Evolutionary conservation across 139 green algal species (phyloP).

Genomic region (Desmodesmus armatus): DNA sequence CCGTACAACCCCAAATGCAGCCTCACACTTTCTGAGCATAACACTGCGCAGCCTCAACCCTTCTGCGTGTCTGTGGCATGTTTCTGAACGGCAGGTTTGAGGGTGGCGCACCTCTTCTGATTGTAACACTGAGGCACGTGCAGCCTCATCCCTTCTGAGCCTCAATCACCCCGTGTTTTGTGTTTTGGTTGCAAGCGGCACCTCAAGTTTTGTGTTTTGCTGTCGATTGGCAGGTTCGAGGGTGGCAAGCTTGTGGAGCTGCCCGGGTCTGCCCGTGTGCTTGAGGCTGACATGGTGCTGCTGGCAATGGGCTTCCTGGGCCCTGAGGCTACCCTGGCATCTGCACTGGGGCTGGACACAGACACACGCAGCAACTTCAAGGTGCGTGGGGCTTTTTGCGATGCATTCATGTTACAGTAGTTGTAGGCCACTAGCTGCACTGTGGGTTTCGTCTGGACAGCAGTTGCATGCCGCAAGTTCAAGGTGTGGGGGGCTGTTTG

Average conservation of each 20-base stretch:
- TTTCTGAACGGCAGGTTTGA: too few relatives aligned
- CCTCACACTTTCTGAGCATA: too few relatives aligned
- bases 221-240: conserved; percentile 39
- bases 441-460: too few relatives aligned
- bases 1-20: too few relatives aligned
- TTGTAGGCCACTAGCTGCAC: conserved; percentile 80
- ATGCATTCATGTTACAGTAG: conserved; percentile 93
- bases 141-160: too few relatives aligned
- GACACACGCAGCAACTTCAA: conserved; percentile 97
- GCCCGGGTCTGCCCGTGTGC: conserved; percentile 72
- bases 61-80: too few relatives aligned
- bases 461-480: conserved; percentile 92
- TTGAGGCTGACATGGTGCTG: conserved; percentile 93
- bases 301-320: conserved; percentile 98
- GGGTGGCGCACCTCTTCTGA: too few relatives aligned
- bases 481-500: conserved; percentile 56
- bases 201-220: too few relatives aligned
- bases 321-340: conserved; percentile 86
- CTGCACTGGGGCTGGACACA: conserved; percentile 79
- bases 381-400: conserved; percentile 87
- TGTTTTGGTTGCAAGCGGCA: too few relatives aligned
- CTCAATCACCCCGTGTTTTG: too few relatives aligned
- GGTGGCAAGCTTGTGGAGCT: conserved; percentile 79
- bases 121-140: too few relatives aligned
- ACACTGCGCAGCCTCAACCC: too few relatives aligned